phyloP scores from a whole-genome alignment of 345 rosid genomes.

The Pistacia vera region DNA sequence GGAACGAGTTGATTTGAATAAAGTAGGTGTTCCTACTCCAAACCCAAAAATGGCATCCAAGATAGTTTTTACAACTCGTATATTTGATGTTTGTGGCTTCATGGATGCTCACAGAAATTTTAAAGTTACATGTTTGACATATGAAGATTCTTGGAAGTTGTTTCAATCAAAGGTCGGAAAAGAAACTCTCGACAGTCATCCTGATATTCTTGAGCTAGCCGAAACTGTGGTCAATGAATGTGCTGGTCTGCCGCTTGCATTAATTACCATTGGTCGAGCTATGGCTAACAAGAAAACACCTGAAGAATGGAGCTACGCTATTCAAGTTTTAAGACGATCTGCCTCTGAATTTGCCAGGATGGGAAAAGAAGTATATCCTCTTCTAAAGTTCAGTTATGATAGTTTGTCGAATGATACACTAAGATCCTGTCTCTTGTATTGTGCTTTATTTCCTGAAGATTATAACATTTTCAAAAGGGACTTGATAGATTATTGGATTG shows the following conservation, averaged over 20 bases:
- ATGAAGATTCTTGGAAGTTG: no score
- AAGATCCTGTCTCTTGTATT: constrained; percentile 12
- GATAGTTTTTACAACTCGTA: constrained; percentile 12
- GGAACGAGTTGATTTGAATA: background rate
- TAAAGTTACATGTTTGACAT: constrained; percentile 9
- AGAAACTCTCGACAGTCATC: background rate
- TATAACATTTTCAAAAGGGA: background rate
- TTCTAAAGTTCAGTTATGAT: constrained; percentile 3
- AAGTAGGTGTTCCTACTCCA: constrained; percentile 13
- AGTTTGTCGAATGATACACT: background rate
- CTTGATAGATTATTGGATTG: constrained; percentile 17
- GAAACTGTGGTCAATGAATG: no score
- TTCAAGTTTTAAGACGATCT: background rate
- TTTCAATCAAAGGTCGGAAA: background rate
- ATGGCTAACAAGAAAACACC: background rate
- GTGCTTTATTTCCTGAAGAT: constrained; percentile 18
- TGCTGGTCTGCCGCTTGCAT: no score
- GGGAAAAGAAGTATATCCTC: background rate
- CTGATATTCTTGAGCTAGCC: constrained; percentile 3
- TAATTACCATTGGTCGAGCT: no score
- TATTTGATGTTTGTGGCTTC: constrained; percentile 7
- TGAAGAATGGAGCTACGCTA: constrained; percentile 7
- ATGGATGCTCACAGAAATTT: constrained; percentile 11
- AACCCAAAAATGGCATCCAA: background rate
- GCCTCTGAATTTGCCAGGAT: constrained; percentile 4